Evolutionary conservation across 768 basidiomycete species (phyloP), one percentile per base, ranked within the genome.

Genomic region (Rickenella mellea): DNA sequence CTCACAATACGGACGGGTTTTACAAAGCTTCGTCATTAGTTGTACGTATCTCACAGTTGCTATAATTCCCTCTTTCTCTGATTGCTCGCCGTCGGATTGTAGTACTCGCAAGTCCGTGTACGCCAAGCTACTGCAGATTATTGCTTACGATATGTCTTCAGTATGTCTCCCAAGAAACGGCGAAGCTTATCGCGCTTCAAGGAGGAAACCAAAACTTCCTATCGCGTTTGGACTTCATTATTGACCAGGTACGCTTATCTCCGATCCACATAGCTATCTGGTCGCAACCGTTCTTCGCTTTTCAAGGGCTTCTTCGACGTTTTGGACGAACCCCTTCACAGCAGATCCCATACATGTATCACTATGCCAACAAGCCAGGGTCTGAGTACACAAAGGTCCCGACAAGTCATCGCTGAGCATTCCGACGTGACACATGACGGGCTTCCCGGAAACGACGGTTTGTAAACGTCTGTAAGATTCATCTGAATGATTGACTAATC

Each of bases 261-360:
- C n/a, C n/a, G 27, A n/a, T n/a, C n/a, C n/a, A n/a, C n/a, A n/a
- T n/a, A n/a, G 27, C 15, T 19, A 14, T 20, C 17, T 7, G 26
- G 3, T 26, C 15, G 17, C 10, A 4, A 32, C 40, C 10, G n/a
- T 37, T 30, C 21, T 39, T 8, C 25, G 11, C 11, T 19, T 11
- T n/a, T n/a, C n/a, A 39, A 79, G 70, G 63, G 64, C 29, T 81
- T 76, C 55, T 80, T 80, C 47, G 78, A 80, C 44, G 62, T 67
- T 0, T 78, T 76, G 7, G 67, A 81, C 51, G 79, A 81, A 49
- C 78, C n/a, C n/a, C 78, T 1, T 78, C 77, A 2, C 76, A 78
- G 49, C 76, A 79, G 48, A 80, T 81, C 49, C 78, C 78, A 1
- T 78, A 70, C 56, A 80, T 80, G 78, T 80, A 79, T 50, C 78